Percentiles rank a stretch among this genome's conserved stretches.
These are phyloP conservation scores for Apophysomyces elegans DNA, from an alignment of 371 early-diverging fungal genomes.

Conservation along the genomic window DNA sequence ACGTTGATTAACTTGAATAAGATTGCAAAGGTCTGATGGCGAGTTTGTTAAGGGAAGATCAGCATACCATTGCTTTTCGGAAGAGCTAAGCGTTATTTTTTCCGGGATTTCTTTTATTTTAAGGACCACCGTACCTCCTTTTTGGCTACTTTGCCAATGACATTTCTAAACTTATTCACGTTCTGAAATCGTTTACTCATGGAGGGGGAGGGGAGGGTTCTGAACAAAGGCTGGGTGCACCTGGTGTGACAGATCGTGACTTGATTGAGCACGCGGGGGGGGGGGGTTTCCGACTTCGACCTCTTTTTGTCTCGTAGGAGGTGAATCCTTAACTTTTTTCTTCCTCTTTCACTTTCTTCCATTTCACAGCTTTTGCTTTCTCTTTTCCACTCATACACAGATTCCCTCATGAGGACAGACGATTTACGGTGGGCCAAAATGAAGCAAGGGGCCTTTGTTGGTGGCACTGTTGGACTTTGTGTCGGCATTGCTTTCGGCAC, in stretches of 20 bases:
- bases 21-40: constrained; percentile 51
- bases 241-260: too few species aligned
- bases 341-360: constrained; percentile 8
- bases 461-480: constrained; percentile 28
- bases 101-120: background rate
- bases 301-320: too few species aligned
- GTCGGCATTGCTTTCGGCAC: constrained; percentile 24
- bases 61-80: constrained; percentile 55
- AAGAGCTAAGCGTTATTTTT: background rate
- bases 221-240: background rate
- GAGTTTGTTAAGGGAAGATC: constrained; percentile 54
- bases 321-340: constrained; percentile 9
- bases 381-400: background rate
- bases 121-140: constrained; percentile 48
- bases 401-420: constrained; percentile 13
- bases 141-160: constrained; percentile 58
- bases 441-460: constrained; percentile 16
- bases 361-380: constrained; percentile 11
- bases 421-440: constrained; percentile 14
- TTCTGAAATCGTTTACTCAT: constrained; percentile 56
- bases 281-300: too few species aligned
- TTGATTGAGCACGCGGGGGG: background rate
- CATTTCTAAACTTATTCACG: constrained; percentile 69
- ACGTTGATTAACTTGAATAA: constrained; percentile 50
- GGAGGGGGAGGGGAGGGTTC: background rate